These are phyloP conservation scores for Metarhizium brunneum DNA, from an alignment of 2,329 filamentous ascomycete genomes.

Conservation along the genomic window DNA sequence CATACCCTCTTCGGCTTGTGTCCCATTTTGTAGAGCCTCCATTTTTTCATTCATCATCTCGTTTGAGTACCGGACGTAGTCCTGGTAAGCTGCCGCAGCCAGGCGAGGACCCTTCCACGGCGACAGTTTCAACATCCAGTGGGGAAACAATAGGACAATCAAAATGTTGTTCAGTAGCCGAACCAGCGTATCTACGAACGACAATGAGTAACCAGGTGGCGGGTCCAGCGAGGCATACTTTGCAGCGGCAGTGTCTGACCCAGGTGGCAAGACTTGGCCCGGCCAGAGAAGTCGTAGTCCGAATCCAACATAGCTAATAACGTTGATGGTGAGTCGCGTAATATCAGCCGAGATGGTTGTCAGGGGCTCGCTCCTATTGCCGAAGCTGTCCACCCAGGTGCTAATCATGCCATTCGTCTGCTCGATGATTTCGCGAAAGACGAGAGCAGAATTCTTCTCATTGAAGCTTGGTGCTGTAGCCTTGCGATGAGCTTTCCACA, in stretches of 20 bases:
- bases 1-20: conserved; percentile 34
- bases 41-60: conserved; percentile 57
- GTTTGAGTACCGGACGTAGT: conserved; percentile 62
- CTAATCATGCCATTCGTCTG: conserved; percentile 55
- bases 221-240: conserved; percentile 39
- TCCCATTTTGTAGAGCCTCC: conserved; percentile 26
- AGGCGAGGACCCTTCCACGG: conserved; percentile 42
- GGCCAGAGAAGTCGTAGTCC: conserved; percentile 54
- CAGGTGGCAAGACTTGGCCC: conserved; percentile 42
- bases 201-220: conserved; percentile 49
- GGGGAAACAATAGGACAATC: conserved; percentile 49
- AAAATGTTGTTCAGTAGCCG: conserved; percentile 55
- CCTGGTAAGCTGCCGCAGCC: conserved; percentile 45
- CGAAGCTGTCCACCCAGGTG: conserved; percentile 39
- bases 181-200: conserved; percentile 54
- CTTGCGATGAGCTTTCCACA: conserved; percentile 67
- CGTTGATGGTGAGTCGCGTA: conserved; percentile 50
- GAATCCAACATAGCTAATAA: conserved; percentile 61
- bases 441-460: conserved; percentile 62
- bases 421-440: conserved; percentile 51
- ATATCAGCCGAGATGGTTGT: conserved; percentile 51
- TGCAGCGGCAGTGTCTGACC: conserved; percentile 32
- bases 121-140: conserved; percentile 42
- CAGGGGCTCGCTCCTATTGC: conserved; percentile 32
- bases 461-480: conserved; percentile 64